phyloP scores from a whole-genome alignment of 2,329 filamentous ascomycete genomes.

The Pseudogymnoascus pannorum region DNA sequence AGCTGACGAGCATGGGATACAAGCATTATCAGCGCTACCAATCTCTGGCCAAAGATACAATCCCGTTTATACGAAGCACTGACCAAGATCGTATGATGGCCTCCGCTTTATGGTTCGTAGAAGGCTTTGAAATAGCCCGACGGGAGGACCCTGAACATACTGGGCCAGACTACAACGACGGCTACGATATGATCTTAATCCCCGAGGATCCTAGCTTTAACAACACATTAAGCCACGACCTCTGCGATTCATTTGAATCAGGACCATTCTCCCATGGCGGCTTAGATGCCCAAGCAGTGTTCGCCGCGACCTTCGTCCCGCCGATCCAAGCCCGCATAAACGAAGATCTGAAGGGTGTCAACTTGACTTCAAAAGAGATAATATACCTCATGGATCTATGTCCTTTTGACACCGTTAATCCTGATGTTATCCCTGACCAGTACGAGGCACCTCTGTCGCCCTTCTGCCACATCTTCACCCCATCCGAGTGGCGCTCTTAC shows the following conservation, averaged over 20 bases:
- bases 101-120: constrained; percentile 68
- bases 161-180: constrained; percentile 35
- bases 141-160: constrained; percentile 32
- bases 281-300: constrained; percentile 45
- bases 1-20: constrained; percentile 67
- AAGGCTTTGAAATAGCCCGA: constrained; percentile 57
- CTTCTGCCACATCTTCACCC: constrained; percentile 71
- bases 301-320: constrained; percentile 56
- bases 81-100: constrained; percentile 64
- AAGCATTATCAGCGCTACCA: constrained; percentile 71
- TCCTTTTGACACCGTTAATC: constrained; percentile 72
- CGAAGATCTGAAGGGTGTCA: constrained; percentile 56
- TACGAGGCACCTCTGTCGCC: constrained; percentile 53
- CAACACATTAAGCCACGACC: constrained; percentile 72
- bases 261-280: constrained; percentile 44
- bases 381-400: constrained; percentile 82
- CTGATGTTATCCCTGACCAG: constrained; percentile 48
- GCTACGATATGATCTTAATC: constrained; percentile 57
- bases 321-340: constrained; percentile 65
- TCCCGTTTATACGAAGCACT: constrained; percentile 66
- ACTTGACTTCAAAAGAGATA: constrained; percentile 55
- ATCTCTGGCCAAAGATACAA: constrained; percentile 46
- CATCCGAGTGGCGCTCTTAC: constrained; percentile 68
- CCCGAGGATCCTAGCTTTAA: constrained; percentile 61
- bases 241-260: constrained; percentile 64